phyloP scores from a whole-genome alignment of 2,329 filamentous ascomycete genomes.

The Chaetomium sp. region DNA sequence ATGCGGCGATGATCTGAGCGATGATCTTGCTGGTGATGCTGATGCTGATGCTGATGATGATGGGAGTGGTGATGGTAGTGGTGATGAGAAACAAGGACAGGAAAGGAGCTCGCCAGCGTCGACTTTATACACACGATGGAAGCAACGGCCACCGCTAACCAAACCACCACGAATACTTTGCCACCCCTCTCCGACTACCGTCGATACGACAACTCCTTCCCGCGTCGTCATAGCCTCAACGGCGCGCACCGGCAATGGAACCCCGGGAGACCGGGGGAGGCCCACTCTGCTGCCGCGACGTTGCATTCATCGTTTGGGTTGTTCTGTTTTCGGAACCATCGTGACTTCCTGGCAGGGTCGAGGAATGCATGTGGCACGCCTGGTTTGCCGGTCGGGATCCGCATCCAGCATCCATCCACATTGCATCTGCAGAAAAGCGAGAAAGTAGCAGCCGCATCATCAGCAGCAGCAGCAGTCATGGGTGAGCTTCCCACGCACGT shows the following conservation, averaged over 20 bases:
- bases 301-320: neutral
- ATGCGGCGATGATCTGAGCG: no score
- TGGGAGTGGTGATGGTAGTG: neutral
- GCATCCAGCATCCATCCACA: no score
- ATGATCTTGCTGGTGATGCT: neutral
- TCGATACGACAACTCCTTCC: slow-evolving; percentile 8
- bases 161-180: no score
- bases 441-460: no score
- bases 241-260: neutral
- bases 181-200: neutral
- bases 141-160: no score
- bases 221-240: slow-evolving; percentile 2
- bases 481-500: no score
- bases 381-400: no score
- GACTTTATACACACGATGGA: no score
- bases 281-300: neutral
- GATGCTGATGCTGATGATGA: neutral
- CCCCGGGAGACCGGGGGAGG: no score
- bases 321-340: neutral
- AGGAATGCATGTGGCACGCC: neutral
- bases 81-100: neutral
- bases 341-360: neutral
- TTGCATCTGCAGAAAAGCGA: no score
- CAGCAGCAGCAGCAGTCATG: no score
- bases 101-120: neutral